Evolutionary conservation across 306 rosid species (phyloP), one percentile per base, ranked within the genome.

Genomic region (Psophocarpus tetragonolobus): DNA sequence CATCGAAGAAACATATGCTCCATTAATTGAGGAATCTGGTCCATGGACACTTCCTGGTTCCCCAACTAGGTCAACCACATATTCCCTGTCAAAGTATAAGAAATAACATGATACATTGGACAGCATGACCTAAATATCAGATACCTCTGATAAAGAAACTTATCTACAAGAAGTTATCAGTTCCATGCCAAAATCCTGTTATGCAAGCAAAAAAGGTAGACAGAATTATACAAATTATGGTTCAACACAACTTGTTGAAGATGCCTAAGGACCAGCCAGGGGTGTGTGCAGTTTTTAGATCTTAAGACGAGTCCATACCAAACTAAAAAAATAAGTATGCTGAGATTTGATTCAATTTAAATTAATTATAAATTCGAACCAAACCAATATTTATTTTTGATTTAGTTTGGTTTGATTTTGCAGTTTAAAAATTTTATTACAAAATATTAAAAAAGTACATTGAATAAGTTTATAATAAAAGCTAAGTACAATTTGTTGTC

Each of bases 51-150:
- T 92, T 85, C 99, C 99, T 18, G 97, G 99, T 84, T 95, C 87
- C 82, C 99, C 97, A 75, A 95, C 97, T 77, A 95, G 90, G 85
- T 95, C 99, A 68, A 95, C 99, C 17, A 95, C 94, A 77, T 91
- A 95, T 76, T 95, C 99, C 96, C 99, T 95, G 91, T 77, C 5
- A 75, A 68, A 58, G 60, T 45, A 76, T 23, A 72, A 47, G 62
- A 35, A 62, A 72, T 12, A 50, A 23, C 53, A 68, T 12, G 10
- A 39, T n/a, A 53, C 50, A 7, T 33, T 9, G 30, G 71, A 15
- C 66, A 67, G 27, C 20, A 44, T 29, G 62, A 69, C 66, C 30
- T 44, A 53, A 68, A 20, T 74, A 27, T 38, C 60, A 74, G 33
- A 73, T 18, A 12, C 23, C 41, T 41, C 39, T 29, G 21, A 14